Evolutionary conservation across 208 protist species (phyloP), one percentile per base, ranked within the genome.

Genomic region (Herpetomonas tarakana): DNA sequence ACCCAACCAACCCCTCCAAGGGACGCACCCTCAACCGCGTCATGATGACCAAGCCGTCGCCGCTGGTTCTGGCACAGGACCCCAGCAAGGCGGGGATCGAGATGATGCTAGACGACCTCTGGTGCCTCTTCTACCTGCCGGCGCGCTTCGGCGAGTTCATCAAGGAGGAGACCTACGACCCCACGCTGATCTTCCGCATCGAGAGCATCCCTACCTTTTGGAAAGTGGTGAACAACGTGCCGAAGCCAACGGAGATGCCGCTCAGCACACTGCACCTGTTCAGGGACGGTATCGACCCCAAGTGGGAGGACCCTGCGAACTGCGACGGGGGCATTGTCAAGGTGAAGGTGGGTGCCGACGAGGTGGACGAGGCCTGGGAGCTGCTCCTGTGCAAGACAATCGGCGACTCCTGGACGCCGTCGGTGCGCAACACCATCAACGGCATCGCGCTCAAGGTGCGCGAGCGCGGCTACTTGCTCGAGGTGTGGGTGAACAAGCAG

Each of bases 231-330:
- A 97, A 98, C 67, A 98, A 98, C 65, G 74, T 98, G 22, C 78
- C 89, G 31, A 47, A 72, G 1, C 88, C 93, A 24, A 89, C 76
- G 2, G 65, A 79, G 27, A 78, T 98, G 53, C 62, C 57, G 24
- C 62, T 74, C 45, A 91, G 94, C 52, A 97, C 89, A 52, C 92
- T 97, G 30, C 96, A 97, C 71, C 80, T 98, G 27, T 98, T 98
- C 74, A 93, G 96, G 22, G 86, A 97, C 51, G 94, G 91, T 52
- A 97, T 98, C 50, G 83, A 96, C 65, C 97, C 97, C 52, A 96
- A 95, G 76, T 98, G 97, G 97, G 97, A 98, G 72, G 91, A 98
- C 66, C 58, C 76, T 16, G 70, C 74, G 14, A 98, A 98, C 77
- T 71, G 74, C 16, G 65, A 87, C 56, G 93, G 93, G 35, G 91